Percentiles rank a stretch among this genome's conserved stretches.
Evolutionary conservation across 139 green algal species (phyloP).

Genomic region (Chara braunii): DNA sequence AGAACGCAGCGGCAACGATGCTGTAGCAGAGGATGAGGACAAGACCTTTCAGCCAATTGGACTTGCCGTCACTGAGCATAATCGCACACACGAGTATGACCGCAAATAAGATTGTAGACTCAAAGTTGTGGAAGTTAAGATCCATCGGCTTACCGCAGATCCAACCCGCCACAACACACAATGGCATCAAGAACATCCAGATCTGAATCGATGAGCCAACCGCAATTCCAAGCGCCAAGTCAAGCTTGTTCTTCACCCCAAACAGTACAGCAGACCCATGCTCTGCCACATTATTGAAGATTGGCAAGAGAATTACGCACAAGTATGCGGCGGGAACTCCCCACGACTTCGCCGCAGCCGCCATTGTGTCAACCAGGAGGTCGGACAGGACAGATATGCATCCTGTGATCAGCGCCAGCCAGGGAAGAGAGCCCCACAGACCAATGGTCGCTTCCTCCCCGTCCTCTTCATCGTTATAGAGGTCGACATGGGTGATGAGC

Average conservation of each 20-base stretch:
- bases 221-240: slow-evolving; percentile 41
- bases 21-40: slow-evolving; percentile 59
- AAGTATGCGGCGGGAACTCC: slow-evolving; percentile 42
- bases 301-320: slow-evolving; percentile 44
- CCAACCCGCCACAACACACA: slow-evolving; percentile 62
- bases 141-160: slow-evolving; percentile 54
- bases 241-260: slow-evolving; percentile 46
- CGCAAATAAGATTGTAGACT: slow-evolving; percentile 57
- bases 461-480: not conserved
- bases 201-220: slow-evolving; percentile 42
- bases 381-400: slow-evolving; percentile 63
- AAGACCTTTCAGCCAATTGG: slow-evolving; percentile 66
- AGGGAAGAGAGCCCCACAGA: slow-evolving; percentile 47
- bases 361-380: slow-evolving; percentile 53
- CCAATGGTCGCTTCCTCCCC: not conserved
- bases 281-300: slow-evolving; percentile 44
- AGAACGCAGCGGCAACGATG: slow-evolving; percentile 54
- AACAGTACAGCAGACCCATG: slow-evolving; percentile 45
- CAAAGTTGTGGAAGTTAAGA: slow-evolving; percentile 68
- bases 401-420: slow-evolving; percentile 58
- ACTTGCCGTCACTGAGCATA: slow-evolving; percentile 46
- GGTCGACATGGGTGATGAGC: slow-evolving; percentile 27
- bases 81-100: slow-evolving; percentile 46
- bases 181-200: slow-evolving; percentile 43
- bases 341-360: slow-evolving; percentile 43